Evolutionary conservation across 768 basidiomycete genomes (phyloP).

Genomic region (Pholiota conissans): DNA sequence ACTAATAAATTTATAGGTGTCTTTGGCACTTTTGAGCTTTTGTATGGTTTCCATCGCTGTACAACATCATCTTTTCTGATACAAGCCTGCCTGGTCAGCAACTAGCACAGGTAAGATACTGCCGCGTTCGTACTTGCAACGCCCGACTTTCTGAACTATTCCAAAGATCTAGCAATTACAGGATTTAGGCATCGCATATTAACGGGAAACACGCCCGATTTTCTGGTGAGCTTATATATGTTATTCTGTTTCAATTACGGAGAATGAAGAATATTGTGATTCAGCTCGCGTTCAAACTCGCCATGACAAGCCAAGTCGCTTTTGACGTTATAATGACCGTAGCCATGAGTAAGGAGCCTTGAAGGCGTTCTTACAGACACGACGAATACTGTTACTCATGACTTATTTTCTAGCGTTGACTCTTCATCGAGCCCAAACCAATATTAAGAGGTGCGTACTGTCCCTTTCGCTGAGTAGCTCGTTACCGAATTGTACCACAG

Average conservation of each 20-base stretch:
- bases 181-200: slow-evolving; percentile 13
- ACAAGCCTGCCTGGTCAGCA: not conserved
- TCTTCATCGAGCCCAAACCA: slow-evolving; percentile 6
- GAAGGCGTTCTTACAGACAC: not conserved
- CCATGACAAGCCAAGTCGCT: slow-evolving; percentile 11
- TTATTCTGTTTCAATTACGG: too few species aligned
- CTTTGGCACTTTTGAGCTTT: slow-evolving; percentile 11
- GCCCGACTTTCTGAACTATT: too few species aligned
- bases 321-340: slow-evolving; percentile 14
- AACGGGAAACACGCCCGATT: slow-evolving; percentile 11
- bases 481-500: not conserved
- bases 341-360: slow-evolving; percentile 10
- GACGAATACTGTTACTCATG: not conserved
- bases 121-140: not conserved
- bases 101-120: not conserved
- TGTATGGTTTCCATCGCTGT: not conserved
- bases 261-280: not conserved
- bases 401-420: not conserved
- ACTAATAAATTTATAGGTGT: not conserved
- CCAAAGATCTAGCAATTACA: slow-evolving; percentile 11
- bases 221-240: slow-evolving; percentile 5
- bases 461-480: too few species aligned
- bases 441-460: slow-evolving; percentile 5
- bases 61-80: not conserved
- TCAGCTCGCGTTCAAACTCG: slow-evolving; percentile 16